phyloP scores from a whole-genome alignment of 352 stramenopile species.

The Globisporangium heterothallicum region DNA sequence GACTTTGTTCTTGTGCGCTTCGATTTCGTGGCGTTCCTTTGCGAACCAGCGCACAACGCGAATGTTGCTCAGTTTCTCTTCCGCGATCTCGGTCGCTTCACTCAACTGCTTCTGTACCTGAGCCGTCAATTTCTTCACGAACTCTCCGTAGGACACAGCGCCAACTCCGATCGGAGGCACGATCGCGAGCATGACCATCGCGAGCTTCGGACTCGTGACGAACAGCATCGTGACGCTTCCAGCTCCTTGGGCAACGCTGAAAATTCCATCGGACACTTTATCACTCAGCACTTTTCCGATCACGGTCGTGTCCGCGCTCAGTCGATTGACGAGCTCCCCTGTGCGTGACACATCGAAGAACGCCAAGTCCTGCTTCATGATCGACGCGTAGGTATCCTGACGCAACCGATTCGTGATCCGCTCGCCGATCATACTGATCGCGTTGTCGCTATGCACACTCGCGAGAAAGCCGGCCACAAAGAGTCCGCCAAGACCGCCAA shows the following conservation, averaged over 20 bases:
- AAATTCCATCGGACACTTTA: conserved; percentile 73
- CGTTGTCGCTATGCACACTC: conserved; percentile 69
- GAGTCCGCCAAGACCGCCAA: conserved; percentile 54
- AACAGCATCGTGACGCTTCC: conserved; percentile 89
- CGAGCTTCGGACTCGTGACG: conserved; percentile 87
- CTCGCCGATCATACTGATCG: conserved; percentile 85
- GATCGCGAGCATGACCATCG: conserved; percentile 85
- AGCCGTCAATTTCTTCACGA: conserved; percentile 82
- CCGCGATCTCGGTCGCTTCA: conserved; percentile 87
- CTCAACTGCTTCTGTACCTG: conserved; percentile 90
- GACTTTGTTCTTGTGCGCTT: conserved; percentile 49
- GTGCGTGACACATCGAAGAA: conserved; percentile 90
- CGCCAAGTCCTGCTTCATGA: conserved; percentile 81
- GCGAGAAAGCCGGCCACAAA: conserved; percentile 67
- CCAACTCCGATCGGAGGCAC: conserved; percentile 90
- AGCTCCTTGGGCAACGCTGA: conserved; percentile 73
- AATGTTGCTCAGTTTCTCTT: conserved; percentile 91
- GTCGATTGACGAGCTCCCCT: conserved; percentile 88
- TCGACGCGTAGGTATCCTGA: conserved; percentile 75
- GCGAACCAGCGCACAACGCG: conserved; percentile 91
- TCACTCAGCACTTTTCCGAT: conserved; percentile 92
- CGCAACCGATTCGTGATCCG: conserved; percentile 75
- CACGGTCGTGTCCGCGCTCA: conserved; percentile 88
- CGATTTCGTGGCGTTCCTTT: conserved; percentile 69
- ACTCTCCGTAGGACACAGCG: conserved; percentile 82